Evolutionary conservation across 179 eudicot species (phyloP).

Genomic region (Gypsophila paniculata): DNA sequence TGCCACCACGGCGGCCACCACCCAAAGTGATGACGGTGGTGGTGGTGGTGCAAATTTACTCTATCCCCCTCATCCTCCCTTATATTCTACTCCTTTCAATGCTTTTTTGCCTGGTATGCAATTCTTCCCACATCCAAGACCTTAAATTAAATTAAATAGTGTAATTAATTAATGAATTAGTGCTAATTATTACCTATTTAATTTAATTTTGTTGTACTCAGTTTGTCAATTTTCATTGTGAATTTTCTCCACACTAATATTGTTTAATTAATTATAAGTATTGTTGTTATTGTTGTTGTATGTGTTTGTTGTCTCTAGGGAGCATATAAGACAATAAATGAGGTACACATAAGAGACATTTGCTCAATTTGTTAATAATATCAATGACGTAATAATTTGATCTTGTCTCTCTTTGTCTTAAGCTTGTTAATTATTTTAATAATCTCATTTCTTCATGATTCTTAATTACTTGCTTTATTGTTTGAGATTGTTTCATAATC

Average conservation of each 20-base stretch:
- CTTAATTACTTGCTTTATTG: constrained; percentile 1
- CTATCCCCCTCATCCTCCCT: constrained; percentile 24
- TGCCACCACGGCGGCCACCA: constrained; percentile 14
- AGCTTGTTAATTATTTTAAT: not conserved
- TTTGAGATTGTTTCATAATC: constrained; percentile 20
- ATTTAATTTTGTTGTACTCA: not conserved
- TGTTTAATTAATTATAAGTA: not conserved
- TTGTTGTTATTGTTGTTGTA: not conserved
- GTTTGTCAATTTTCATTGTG: constrained; percentile 1
- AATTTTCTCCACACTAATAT: not conserved
- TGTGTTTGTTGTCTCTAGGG: constrained; percentile 17
- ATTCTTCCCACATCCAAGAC: constrained; percentile 49
- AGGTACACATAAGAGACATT: constrained; percentile 22
- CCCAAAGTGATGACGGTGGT: constrained; percentile 8
- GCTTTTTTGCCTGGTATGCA: constrained; percentile 50
- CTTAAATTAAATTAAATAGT: constrained; percentile 24
- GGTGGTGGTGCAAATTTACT: constrained; percentile 30
- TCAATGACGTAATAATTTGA: constrained; percentile 33
- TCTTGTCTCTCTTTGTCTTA: constrained; percentile 27
- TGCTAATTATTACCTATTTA: not conserved
- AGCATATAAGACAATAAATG: constrained; percentile 31
- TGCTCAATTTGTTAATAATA: constrained; percentile 32
- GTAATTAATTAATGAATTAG: constrained; percentile 17
- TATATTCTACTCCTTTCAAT: constrained; percentile 34
- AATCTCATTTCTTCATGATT: constrained; percentile 12